phyloP scores from a whole-genome alignment of 2,329 filamentous ascomycete genomes.

The Aspergillus japonicus region DNA sequence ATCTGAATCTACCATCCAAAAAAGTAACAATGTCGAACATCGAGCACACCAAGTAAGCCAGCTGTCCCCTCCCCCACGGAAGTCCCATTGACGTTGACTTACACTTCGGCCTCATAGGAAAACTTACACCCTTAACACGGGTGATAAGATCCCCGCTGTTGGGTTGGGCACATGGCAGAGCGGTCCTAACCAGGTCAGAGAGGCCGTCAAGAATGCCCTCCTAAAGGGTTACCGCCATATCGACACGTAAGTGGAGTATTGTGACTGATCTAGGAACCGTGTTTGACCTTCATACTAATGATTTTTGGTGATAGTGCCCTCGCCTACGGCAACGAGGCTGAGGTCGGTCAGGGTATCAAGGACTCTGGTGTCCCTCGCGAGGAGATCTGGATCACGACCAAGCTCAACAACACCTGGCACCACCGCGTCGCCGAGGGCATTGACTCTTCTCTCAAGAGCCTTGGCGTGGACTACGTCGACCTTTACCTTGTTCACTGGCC shows the following conservation, averaged over 20 bases:
- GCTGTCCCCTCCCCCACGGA: not conserved
- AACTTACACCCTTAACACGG: slow-evolving; percentile 50
- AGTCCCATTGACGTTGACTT: not conserved
- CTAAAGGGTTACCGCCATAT: slow-evolving; percentile 57
- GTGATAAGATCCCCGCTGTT: slow-evolving; percentile 49
- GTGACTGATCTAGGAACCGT: slow-evolving; percentile 8
- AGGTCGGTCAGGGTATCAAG: slow-evolving; percentile 65
- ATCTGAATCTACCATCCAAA: slow-evolving; percentile 1
- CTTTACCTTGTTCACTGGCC: slow-evolving; percentile 73
- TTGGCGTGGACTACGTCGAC: slow-evolving; percentile 67
- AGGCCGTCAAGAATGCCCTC: slow-evolving; percentile 50
- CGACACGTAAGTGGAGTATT: slow-evolving; percentile 44
- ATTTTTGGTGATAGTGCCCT: slow-evolving; percentile 27
- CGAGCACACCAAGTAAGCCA: slow-evolving; percentile 31
- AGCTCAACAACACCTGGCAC: slow-evolving; percentile 66
- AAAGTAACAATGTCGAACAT: slow-evolving; percentile 28
- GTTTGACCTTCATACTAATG: not conserved
- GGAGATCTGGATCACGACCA: slow-evolving; percentile 68
- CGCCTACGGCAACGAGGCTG: slow-evolving; percentile 64
- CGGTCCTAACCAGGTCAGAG: slow-evolving; percentile 51
- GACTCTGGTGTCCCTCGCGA: slow-evolving; percentile 65
- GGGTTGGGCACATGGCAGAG: slow-evolving; percentile 59
- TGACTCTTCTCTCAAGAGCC: slow-evolving; percentile 61
- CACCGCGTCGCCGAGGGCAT: slow-evolving; percentile 62
- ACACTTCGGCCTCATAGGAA: slow-evolving; percentile 26